Evolutionary conservation across 2,329 filamentous ascomycete genomes (phyloP).

Genomic region (Scedosporium minutisporum): DNA sequence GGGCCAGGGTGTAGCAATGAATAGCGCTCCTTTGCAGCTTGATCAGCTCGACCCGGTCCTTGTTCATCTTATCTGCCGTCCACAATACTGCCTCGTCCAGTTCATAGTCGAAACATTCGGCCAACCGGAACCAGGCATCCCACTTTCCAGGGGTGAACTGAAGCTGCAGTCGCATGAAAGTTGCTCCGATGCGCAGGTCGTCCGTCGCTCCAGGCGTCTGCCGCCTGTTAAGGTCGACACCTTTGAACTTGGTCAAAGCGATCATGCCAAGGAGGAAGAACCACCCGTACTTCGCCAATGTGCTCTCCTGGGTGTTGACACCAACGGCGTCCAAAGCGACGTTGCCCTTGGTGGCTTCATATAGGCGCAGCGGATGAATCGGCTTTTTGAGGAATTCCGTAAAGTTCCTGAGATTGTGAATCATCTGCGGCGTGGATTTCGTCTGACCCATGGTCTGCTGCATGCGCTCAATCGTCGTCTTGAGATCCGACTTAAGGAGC

Average conservation of each 20-base stretch:
- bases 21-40: slow-evolving; percentile 71
- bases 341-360: slow-evolving; percentile 69
- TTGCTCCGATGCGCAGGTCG: slow-evolving; percentile 72
- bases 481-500: slow-evolving; percentile 81
- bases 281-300: slow-evolving; percentile 75
- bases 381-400: slow-evolving; percentile 73
- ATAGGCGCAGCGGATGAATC: slow-evolving; percentile 72
- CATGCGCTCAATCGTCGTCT: slow-evolving; percentile 83
- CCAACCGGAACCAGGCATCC: slow-evolving; percentile 86
- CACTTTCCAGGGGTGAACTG: slow-evolving; percentile 74
- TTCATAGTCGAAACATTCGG: slow-evolving; percentile 79
- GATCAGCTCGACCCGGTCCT: slow-evolving; percentile 63
- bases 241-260: slow-evolving; percentile 73
- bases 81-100: slow-evolving; percentile 80
- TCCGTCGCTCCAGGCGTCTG: slow-evolving; percentile 71
- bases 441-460: slow-evolving; percentile 74
- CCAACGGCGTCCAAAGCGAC: slow-evolving; percentile 63
- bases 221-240: slow-evolving; percentile 60
- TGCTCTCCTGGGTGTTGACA: slow-evolving; percentile 58
- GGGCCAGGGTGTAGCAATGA: slow-evolving; percentile 61
- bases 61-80: slow-evolving; percentile 88
- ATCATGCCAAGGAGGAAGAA: slow-evolving; percentile 87
- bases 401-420: slow-evolving; percentile 80
- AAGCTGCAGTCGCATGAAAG: slow-evolving; percentile 70
- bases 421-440: slow-evolving; percentile 69